Conservation (phyloP, 257 asterid species). For the Scutellaria minor region DNA sequence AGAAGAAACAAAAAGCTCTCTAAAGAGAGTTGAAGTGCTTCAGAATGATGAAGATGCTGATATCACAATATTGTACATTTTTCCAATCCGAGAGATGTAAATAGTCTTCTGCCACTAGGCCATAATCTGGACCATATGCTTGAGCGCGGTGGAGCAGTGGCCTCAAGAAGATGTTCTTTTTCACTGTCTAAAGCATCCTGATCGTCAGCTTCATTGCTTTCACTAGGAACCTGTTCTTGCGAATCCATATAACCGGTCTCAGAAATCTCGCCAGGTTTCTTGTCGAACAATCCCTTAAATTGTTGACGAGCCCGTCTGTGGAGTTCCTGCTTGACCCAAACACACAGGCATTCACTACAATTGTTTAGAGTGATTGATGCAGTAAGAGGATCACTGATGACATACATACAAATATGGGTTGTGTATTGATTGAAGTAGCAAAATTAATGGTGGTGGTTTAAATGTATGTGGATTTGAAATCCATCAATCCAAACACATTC, state of each 20-base stretch:
- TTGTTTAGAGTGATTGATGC: neutral
- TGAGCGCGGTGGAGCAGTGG: constrained; percentile 49
- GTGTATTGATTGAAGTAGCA: neutral
- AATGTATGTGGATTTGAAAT: too few species aligned
- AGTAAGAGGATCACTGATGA: neutral
- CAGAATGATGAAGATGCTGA: neutral
- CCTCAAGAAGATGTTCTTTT: constrained; percentile 61
- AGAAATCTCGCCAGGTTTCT: constrained; percentile 93
- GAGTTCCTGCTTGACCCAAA: constrained; percentile 59
- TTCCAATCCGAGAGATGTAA: constrained; percentile 65
- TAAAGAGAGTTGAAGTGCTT: neutral
- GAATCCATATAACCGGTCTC: constrained; percentile 55
- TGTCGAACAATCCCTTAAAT: constrained; percentile 91
- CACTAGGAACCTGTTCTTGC: constrained; percentile 41
- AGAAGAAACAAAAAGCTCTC: constrained; percentile 15
- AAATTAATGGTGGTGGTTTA: too few species aligned
- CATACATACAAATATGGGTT: neutral
- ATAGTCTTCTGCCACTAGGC: constrained; percentile 60
- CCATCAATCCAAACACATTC: too few species aligned
- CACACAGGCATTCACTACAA: neutral
- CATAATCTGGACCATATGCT: constrained; percentile 63
- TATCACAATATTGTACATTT: constrained; percentile 78
- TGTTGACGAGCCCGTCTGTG: constrained; percentile 71
- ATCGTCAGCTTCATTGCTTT: constrained; percentile 45
- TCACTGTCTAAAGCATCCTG: constrained; percentile 39